Percentiles rank a stretch among this genome's conserved stretches.
Evolutionary conservation across 108 stramenopile species (phyloP).

Genomic region (Cafeteria roenbergensis): DNA sequence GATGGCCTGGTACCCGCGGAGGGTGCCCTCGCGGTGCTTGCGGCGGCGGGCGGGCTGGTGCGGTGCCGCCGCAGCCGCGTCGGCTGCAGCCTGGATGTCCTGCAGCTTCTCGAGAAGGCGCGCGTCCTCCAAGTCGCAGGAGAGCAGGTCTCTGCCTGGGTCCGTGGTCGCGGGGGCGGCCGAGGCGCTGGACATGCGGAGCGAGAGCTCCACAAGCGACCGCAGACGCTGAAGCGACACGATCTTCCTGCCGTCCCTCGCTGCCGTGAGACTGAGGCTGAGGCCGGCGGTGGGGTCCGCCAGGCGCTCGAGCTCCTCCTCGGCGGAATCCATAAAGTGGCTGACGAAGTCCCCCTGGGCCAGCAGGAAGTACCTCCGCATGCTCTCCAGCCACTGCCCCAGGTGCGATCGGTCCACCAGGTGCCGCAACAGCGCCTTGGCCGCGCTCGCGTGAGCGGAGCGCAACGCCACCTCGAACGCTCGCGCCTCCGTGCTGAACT

Average conservation of each 20-base stretch:
- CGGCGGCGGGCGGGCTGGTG: not conserved
- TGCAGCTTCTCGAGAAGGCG: slow-evolving; percentile 47
- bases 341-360: slow-evolving; percentile 92
- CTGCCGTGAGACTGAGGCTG: not conserved
- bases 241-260: not conserved
- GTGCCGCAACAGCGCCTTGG: slow-evolving; percentile 4
- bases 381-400: slow-evolving; percentile 50
- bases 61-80: not conserved
- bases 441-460: slow-evolving; percentile 4
- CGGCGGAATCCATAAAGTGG: slow-evolving; percentile 79
- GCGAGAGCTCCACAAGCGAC: slow-evolving; percentile 54
- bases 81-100: slow-evolving; percentile 26
- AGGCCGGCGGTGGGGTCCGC: slow-evolving; percentile 40
- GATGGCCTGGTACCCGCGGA: slow-evolving; percentile 73
- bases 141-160: not conserved
- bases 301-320: slow-evolving; percentile 58
- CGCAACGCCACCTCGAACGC: not conserved
- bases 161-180: not conserved
- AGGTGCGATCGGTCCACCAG: slow-evolving; percentile 20
- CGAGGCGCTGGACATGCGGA: slow-evolving; percentile 18
- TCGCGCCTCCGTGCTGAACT: slow-evolving; percentile 1
- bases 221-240: slow-evolving; percentile 55
- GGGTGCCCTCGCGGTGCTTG: slow-evolving; percentile 16
- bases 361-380: slow-evolving; percentile 87
- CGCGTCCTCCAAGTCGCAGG: slow-evolving; percentile 7